These are phyloP conservation scores for Solidago caesia DNA, from an alignment of 129 eudicot species.

Conservation along the genomic window DNA sequence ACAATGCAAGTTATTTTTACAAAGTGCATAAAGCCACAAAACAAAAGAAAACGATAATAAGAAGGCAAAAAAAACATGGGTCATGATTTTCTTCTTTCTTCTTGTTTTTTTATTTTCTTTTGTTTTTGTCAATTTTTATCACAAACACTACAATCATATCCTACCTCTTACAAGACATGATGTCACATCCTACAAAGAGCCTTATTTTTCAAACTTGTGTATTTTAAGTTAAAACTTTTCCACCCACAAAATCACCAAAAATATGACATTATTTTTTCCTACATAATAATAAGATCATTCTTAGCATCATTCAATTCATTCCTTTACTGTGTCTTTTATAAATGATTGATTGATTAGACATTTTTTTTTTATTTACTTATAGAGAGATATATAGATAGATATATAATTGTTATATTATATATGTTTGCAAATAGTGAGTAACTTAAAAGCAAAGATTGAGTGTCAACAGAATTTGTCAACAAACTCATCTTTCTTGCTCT, in stretches of 20 bases:
- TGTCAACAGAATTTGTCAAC: constrained; percentile 21
- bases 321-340: constrained; percentile 17
- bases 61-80: constrained; percentile 24
- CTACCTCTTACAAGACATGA: constrained; percentile 25
- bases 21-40: constrained; percentile 26
- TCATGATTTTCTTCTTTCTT: constrained; percentile 16
- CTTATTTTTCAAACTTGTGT: constrained; percentile 34
- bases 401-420: background rate
- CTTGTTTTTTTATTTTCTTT: background rate
- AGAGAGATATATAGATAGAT: constrained; percentile 23
- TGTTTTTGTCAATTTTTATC: constrained; percentile 19
- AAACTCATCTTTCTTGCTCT: background rate
- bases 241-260: constrained; percentile 37
- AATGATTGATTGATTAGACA: constrained; percentile 29
- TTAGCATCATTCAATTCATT: constrained; percentile 15
- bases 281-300: constrained; percentile 17
- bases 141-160: constrained; percentile 24
- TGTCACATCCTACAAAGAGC: constrained; percentile 32
- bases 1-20: constrained; percentile 23
- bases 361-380: constrained; percentile 14
- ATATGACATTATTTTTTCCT: constrained; percentile 18
- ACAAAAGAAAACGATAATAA: constrained; percentile 37
- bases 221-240: constrained; percentile 33
- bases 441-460: constrained; percentile 54
- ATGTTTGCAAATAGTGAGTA: constrained; percentile 34